Percentiles rank a stretch among this genome's conserved stretches.
Evolutionary conservation across 768 basidiomycete species (phyloP).

Genomic region (Phlegmacium glaucopus): DNA sequence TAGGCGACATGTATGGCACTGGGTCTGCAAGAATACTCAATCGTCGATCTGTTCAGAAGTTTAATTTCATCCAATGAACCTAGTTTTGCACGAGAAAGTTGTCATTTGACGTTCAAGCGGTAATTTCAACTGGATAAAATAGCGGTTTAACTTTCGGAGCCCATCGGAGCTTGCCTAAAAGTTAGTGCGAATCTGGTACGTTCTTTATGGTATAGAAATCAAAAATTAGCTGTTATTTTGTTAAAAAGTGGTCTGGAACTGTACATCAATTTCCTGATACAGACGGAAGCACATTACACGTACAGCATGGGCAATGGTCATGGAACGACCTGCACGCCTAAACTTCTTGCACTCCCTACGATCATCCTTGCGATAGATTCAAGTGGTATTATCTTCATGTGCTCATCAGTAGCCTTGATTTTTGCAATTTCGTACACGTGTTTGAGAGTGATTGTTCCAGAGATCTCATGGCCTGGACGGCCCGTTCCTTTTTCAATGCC

Average conservation of each 20-base stretch:
- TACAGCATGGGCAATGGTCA: conserved; percentile 36
- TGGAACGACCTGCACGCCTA: conserved; percentile 89
- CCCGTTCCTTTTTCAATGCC: conserved; percentile 89
- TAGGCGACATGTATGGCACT: conserved; percentile 14
- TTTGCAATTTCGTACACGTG: conserved; percentile 99
- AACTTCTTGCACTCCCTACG: conserved; percentile 81
- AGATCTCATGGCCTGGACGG: conserved; percentile 72
- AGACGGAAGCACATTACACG: conserved; percentile 5
- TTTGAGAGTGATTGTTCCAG: conserved; percentile 87
- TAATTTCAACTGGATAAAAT: conserved; percentile 7
- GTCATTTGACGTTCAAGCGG: conserved; percentile 9
- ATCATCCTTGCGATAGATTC: conserved; percentile 88
- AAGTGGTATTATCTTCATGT: conserved; percentile 80
- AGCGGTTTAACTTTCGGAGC: no score
- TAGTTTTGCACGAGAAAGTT: conserved; percentile 16
- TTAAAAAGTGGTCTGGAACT: neutral
- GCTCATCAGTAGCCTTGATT: conserved; percentile 90
- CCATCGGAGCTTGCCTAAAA: neutral
- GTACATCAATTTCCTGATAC: no score
- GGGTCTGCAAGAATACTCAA: conserved; percentile 13
- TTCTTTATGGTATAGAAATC: conserved; percentile 14
- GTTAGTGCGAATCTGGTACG: neutral
- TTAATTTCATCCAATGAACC: conserved; percentile 39
- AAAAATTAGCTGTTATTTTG: conserved; percentile 3
- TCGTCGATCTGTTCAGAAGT: conserved; percentile 33